These are phyloP conservation scores for Cucurbita maxima DNA, from an alignment of 306 rosid species.

Conservation along the genomic window DNA sequence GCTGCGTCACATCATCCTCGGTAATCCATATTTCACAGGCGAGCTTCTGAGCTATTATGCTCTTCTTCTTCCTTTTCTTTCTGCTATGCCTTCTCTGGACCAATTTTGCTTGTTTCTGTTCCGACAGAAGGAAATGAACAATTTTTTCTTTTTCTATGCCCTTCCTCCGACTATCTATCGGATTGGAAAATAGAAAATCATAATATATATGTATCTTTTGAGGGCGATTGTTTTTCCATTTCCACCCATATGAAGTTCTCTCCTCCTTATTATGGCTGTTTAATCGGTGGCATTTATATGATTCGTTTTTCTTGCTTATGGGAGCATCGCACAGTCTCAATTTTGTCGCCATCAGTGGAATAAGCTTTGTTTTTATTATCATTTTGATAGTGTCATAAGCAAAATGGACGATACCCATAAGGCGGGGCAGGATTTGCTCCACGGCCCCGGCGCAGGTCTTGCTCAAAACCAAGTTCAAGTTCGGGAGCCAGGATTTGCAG, in stretches of 20 bases:
- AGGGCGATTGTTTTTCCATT: background rate
- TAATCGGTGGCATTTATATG: background rate
- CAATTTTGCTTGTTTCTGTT: background rate
- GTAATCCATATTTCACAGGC: background rate
- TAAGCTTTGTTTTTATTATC: background rate
- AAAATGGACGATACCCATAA: constrained; percentile 28
- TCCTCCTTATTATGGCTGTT: background rate
- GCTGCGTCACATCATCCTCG: background rate
- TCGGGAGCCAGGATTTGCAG: background rate
- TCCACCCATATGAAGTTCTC: background rate
- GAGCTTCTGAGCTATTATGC: background rate
- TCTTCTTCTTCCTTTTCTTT: background rate
- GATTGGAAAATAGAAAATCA: background rate
- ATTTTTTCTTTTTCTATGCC: background rate
- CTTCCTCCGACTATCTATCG: background rate
- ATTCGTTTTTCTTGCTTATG: background rate
- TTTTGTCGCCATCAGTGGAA: background rate
- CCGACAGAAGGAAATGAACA: background rate
- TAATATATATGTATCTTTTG: background rate
- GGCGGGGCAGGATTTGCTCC: constrained; percentile 8
- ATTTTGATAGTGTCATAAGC: constrained; percentile 1
- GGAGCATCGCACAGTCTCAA: background rate
- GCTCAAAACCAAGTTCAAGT: background rate
- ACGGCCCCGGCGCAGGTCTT: constrained; percentile 15
- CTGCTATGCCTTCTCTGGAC: background rate